Conservation (phyloP, 768 basidiomycete genomes). For the Naganishia vaughanmartiniae region DNA sequence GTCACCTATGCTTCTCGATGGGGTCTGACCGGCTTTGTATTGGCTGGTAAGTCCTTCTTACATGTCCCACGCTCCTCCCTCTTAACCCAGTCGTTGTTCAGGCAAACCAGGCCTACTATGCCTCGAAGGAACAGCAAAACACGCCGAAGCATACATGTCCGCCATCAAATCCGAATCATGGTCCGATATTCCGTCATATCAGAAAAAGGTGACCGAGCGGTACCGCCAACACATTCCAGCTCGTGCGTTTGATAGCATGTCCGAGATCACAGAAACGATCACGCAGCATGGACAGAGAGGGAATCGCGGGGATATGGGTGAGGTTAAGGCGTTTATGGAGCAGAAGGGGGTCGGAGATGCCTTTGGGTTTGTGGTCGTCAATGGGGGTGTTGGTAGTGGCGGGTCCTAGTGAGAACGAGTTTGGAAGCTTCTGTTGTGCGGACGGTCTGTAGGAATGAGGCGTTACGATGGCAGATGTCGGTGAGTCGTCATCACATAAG, state of each 20-base stretch:
- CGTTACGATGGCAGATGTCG: too few relatives aligned
- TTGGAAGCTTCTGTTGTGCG: not conserved
- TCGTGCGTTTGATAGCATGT: constrained; percentile 47
- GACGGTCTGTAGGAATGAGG: too few relatives aligned
- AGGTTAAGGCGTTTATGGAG: constrained; percentile 51
- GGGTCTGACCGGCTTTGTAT: constrained; percentile 52
- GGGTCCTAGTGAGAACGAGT: not conserved
- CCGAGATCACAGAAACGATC: constrained; percentile 52
- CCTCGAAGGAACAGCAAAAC: constrained; percentile 48
- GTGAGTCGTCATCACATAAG: too few relatives aligned
- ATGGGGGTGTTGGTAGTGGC: constrained; percentile 22
- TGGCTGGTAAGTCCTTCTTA: constrained; percentile 59
- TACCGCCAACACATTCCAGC: constrained; percentile 40
- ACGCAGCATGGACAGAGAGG: constrained; percentile 47
- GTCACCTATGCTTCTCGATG: constrained; percentile 49
- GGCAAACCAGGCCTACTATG: constrained; percentile 54
- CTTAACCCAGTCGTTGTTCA: constrained; percentile 12
- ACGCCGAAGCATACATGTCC: constrained; percentile 49
- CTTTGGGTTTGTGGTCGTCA: constrained; percentile 46
- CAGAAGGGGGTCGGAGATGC: constrained; percentile 50
- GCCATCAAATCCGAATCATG: constrained; percentile 53
- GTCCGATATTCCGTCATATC: constrained; percentile 54
- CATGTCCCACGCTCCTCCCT: not conserved
- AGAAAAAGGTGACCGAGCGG: constrained; percentile 54
- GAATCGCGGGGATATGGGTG: constrained; percentile 53